These are phyloP conservation scores for Boletus mariae DNA, from an alignment of 1,284 basidiomycete species.

Conservation along the genomic window DNA sequence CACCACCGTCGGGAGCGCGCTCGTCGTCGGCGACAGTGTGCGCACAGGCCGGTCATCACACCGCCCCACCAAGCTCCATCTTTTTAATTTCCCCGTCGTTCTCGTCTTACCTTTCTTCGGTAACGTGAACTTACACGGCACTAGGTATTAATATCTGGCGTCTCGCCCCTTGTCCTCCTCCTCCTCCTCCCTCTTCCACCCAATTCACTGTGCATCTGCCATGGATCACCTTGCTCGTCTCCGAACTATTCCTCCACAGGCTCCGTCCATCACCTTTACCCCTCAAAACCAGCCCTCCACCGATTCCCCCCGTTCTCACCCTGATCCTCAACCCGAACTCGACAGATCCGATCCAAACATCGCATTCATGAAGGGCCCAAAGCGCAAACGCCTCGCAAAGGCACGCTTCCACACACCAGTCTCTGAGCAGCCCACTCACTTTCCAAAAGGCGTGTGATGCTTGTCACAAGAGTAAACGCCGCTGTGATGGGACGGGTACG, in stretches of 20 bases:
- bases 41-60: background rate
- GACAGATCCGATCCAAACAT: constrained; percentile 29
- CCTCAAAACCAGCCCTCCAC: constrained; percentile 11
- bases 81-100: constrained; percentile 18
- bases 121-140: constrained; percentile 27
- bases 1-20: constrained; percentile 5
- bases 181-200: constrained; percentile 11
- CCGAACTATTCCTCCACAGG: constrained; percentile 14
- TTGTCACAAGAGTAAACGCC: constrained; percentile 78
- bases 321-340: constrained; percentile 17
- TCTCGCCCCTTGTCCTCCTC: constrained; percentile 27
- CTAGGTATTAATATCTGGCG: constrained; percentile 5
- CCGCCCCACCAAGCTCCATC: constrained; percentile 1
- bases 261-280: constrained; percentile 18
- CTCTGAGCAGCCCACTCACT: constrained; percentile 4
- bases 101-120: constrained; percentile 19
- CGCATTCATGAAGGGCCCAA: constrained; percentile 52
- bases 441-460: constrained; percentile 67
- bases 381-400: constrained; percentile 69
- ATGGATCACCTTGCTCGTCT: constrained; percentile 25
- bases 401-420: constrained; percentile 32
- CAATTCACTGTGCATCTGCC: background rate
- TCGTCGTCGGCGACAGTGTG: constrained; percentile 1
- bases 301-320: constrained; percentile 19
- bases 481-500: constrained; percentile 77